Evolutionary conservation across 768 basidiomycete species (phyloP).

Genomic region (Pisolithus microcarpus): DNA sequence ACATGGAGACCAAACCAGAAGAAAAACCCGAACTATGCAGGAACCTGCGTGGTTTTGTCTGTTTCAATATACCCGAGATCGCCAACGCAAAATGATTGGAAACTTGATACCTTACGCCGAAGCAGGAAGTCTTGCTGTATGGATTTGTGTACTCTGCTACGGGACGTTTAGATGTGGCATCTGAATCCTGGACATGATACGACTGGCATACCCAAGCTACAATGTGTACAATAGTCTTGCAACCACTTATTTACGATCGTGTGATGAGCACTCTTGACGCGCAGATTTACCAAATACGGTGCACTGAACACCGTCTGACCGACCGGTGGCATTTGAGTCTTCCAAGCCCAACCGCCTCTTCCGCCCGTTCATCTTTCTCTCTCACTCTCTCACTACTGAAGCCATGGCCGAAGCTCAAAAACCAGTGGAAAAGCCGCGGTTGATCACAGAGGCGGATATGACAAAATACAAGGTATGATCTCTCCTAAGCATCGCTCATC

Average conservation of each 20-base stretch:
- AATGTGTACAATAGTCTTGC: constrained; percentile 22
- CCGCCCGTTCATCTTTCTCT: constrained; percentile 1
- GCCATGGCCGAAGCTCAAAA: constrained; percentile 53
- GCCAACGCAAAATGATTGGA: constrained; percentile 5
- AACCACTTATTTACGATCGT: constrained; percentile 1
- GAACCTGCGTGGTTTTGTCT: constrained; percentile 48
- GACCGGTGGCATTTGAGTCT: background rate
- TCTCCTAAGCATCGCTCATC: constrained; percentile 1
- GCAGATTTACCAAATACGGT: constrained; percentile 22
- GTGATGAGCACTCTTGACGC: background rate
- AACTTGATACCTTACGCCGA: constrained; percentile 14
- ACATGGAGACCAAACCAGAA: constrained; percentile 11
- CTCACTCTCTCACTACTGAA: constrained; percentile 2
- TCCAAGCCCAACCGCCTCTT: background rate
- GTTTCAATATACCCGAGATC: constrained; percentile 31
- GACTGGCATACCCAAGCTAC: constrained; percentile 6
- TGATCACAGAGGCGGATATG: constrained; percentile 64
- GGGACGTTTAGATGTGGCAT: constrained; percentile 15
- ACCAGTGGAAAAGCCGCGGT: constrained; percentile 43
- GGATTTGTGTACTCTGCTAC: constrained; percentile 1
- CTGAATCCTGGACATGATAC: constrained; percentile 18
- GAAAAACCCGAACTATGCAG: constrained; percentile 30
- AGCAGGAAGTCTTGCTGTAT: background rate
- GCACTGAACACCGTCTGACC: constrained; percentile 1
- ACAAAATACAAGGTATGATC: constrained; percentile 77